These are phyloP conservation scores for Tolypocladium guangdongense DNA, from an alignment of 2,329 filamentous ascomycete genomes.

Conservation along the genomic window DNA sequence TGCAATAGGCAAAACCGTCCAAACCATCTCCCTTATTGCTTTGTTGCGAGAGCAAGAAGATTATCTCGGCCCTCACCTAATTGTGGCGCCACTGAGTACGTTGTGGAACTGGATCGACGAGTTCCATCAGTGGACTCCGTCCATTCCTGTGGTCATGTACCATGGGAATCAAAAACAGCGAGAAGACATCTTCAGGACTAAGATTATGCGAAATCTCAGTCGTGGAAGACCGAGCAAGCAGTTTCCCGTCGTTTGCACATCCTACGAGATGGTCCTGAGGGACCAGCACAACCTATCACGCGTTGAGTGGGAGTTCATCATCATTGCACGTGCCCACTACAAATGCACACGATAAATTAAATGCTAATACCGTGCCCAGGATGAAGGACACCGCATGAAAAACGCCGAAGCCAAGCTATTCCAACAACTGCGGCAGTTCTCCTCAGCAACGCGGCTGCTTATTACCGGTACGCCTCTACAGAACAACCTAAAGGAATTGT, in stretches of 20 bases:
- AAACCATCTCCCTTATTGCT: constrained; percentile 80
- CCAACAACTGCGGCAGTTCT: constrained; percentile 76
- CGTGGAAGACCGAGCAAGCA: constrained; percentile 45
- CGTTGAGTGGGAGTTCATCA: constrained; percentile 95
- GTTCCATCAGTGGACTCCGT: constrained; percentile 81
- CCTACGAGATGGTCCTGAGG: constrained; percentile 90
- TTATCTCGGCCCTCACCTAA: constrained; percentile 76
- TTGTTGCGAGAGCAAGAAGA: constrained; percentile 77
- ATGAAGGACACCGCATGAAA: constrained; percentile 95
- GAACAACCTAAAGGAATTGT: constrained; percentile 89
- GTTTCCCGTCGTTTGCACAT: constrained; percentile 90
- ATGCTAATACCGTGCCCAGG: constrained; percentile 33
- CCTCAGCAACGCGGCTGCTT: constrained; percentile 78
- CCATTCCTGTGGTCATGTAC: constrained; percentile 80
- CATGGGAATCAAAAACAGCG: constrained; percentile 75
- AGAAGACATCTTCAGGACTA: constrained; percentile 61
- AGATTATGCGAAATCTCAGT: constrained; percentile 59
- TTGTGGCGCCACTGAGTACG: constrained; percentile 83
- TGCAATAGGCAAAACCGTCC: constrained; percentile 67
- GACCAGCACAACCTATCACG: constrained; percentile 72
- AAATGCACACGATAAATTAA: accelerated
- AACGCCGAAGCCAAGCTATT: constrained; percentile 92
- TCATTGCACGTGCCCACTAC: constrained; percentile 52
- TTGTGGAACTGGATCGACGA: constrained; percentile 95
- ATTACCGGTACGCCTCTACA: constrained; percentile 94